These are phyloP conservation scores for Phycomyces nitens DNA, from an alignment of 192 early-diverging fungal species.

Conservation along the genomic window DNA sequence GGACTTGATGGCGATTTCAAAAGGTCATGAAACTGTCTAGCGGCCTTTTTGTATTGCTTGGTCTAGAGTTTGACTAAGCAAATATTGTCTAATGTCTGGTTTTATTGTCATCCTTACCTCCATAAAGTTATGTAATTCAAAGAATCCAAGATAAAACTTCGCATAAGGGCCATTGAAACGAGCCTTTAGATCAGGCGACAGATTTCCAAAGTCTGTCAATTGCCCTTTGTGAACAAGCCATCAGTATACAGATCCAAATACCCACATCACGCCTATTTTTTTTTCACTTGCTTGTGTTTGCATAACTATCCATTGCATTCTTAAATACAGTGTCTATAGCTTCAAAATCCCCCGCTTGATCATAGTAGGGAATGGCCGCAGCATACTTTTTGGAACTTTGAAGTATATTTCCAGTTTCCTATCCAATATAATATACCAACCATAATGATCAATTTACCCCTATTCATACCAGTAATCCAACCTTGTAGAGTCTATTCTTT, in stretches of 20 bases:
- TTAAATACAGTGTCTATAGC: neutral
- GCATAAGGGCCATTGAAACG: constrained; percentile 1
- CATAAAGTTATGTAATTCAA: neutral
- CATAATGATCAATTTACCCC: too few species aligned
- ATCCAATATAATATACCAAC: too few species aligned
- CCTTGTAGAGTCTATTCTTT: neutral
- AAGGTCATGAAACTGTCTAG: neutral
- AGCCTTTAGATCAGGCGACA: neutral
- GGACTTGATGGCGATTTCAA: neutral
- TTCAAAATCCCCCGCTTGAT: neutral
- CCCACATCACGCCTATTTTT: neutral
- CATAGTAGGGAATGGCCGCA: neutral
- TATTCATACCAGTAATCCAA: neutral
- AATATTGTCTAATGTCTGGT: too few species aligned
- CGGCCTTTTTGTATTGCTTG: neutral
- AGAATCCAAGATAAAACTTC: constrained; percentile 2
- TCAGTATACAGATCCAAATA: neutral
- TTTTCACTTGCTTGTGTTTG: neutral
- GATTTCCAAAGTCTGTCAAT: neutral
- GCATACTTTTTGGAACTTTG: neutral
- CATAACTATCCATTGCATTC: neutral
- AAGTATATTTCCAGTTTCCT: too few species aligned
- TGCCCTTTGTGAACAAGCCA: neutral
- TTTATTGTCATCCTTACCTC: neutral
- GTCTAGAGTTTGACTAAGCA: neutral